These are phyloP conservation scores for Cupressus sempervirens DNA, from an alignment of 75 land plant genomes.

Conservation along the genomic window DNA sequence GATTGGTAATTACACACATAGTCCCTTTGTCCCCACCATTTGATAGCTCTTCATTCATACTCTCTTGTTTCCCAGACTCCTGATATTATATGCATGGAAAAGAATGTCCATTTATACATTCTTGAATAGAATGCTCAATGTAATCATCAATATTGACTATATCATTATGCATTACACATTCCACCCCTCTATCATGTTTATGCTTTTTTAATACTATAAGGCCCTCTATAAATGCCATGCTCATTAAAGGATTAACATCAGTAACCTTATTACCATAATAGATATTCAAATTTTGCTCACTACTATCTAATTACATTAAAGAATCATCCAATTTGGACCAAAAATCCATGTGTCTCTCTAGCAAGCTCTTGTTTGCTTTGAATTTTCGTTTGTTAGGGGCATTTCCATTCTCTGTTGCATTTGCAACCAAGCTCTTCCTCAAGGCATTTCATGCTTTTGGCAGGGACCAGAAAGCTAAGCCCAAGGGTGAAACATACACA, in stretches of 20 bases:
- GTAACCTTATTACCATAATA: neutral
- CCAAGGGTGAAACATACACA: conserved; percentile 56
- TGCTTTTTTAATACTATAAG: neutral
- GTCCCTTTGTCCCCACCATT: neutral
- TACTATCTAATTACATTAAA: neutral
- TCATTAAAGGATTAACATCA: neutral
- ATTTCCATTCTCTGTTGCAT: neutral
- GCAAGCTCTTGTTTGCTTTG: neutral
- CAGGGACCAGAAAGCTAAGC: conserved; percentile 56
- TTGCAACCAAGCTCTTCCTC: neutral
- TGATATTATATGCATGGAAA: neutral
- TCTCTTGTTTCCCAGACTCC: neutral
- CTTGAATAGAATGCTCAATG: neutral
- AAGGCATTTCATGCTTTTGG: conserved; percentile 50
- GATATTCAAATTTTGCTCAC: neutral
- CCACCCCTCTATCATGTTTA: neutral
- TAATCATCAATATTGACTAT: neutral
- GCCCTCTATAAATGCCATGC: neutral
- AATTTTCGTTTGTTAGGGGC: neutral
- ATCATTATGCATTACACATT: neutral
- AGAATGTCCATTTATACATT: neutral
- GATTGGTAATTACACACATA: neutral
- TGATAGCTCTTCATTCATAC: neutral
- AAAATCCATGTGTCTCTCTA: neutral
- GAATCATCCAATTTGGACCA: neutral